These are phyloP conservation scores for Apiotrichum siamense DNA, from an alignment of 1,284 basidiomycete genomes.

Conservation along the genomic window DNA sequence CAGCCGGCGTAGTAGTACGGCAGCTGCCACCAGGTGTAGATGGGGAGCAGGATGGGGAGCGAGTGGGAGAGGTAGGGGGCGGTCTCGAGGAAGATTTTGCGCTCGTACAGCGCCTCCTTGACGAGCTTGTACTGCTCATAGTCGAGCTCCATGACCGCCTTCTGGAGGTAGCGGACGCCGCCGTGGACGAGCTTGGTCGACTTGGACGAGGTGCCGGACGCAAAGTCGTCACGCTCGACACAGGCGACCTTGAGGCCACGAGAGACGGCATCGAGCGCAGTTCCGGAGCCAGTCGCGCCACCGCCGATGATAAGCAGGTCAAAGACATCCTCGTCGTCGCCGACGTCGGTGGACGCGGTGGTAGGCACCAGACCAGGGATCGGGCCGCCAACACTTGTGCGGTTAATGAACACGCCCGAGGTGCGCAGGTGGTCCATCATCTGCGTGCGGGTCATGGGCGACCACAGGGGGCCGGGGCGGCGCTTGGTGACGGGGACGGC, in stretches of 20 bases:
- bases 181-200: slow-evolving; percentile 97
- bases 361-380: slow-evolving; percentile 28
- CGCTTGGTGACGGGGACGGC: slow-evolving; percentile 29
- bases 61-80: slow-evolving; percentile 89
- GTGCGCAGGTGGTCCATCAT: slow-evolving; percentile 49
- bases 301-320: slow-evolving; percentile 79
- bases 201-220: slow-evolving; percentile 90
- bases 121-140: slow-evolving; percentile 96
- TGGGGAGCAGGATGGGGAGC: slow-evolving; percentile 59
- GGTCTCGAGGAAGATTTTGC: slow-evolving; percentile 87
- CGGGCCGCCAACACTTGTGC: slow-evolving; percentile 32
- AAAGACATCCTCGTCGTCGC: slow-evolving; percentile 58
- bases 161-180: slow-evolving; percentile 94
- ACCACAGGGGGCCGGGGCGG: slow-evolving; percentile 49
- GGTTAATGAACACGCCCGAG: slow-evolving; percentile 39
- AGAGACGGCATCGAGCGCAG: slow-evolving; percentile 88
- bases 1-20: slow-evolving; percentile 95
- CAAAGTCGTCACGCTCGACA: slow-evolving; percentile 90
- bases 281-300: slow-evolving; percentile 90
- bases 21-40: slow-evolving; percentile 81
- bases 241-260: slow-evolving; percentile 87
- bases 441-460: slow-evolving; percentile 48
- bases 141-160: slow-evolving; percentile 91
- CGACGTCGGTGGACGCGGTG: slow-evolving; percentile 23
- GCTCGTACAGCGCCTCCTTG: slow-evolving; percentile 84